Evolutionary conservation across 768 basidiomycete genomes (phyloP), one percentile per base, ranked within the genome.

Genomic region (Mycena chlorophos): DNA sequence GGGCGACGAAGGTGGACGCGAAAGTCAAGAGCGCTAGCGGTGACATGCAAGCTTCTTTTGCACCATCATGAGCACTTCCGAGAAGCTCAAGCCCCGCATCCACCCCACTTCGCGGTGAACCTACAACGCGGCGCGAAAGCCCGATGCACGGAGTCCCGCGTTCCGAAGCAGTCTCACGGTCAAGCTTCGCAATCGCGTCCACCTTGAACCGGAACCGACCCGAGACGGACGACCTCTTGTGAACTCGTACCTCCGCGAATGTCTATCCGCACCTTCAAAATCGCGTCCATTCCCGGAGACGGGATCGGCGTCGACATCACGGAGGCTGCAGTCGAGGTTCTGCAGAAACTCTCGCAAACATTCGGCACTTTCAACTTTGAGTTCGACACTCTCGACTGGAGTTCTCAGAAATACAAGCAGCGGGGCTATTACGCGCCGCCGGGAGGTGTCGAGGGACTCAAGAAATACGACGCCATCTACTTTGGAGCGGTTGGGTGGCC

Each of bases 221-320:
- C n/a, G n/a, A n/a, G n/a, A n/a, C n/a, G n/a, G n/a, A n/a, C n/a
- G n/a, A n/a, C n/a, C n/a, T n/a, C n/a, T n/a, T n/a, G n/a, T n/a
- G n/a, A n/a, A n/a, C n/a, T n/a, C n/a, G n/a, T n/a, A n/a, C n/a
- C n/a, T n/a, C n/a, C n/a, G n/a, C n/a, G n/a, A n/a, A 51, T 51
- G 34, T 4, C 31, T 37, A 20, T 22, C 55, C 17, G 42, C 70
- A 73, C 27, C 12, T 62, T 62, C 66, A 73, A 67, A 12, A 78
- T 82, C 42, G 80, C 79, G 28, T 77, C 77, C 30, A 73, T 82
- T 14, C 75, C 79, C 5, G 81, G 78, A 16, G 81, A 82, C 65
- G 81, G 81, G 5, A 82, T 82, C 56, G 81, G 81, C 2, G 67
- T 73, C 43, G 80, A 83, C 61, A 80, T 82, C 3, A 78, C 78